Percentiles rank a stretch among this genome's conserved stretches.
phyloP scores from a whole-genome alignment of 352 stramenopile genomes.

The Phytophthora hybrid region DNA sequence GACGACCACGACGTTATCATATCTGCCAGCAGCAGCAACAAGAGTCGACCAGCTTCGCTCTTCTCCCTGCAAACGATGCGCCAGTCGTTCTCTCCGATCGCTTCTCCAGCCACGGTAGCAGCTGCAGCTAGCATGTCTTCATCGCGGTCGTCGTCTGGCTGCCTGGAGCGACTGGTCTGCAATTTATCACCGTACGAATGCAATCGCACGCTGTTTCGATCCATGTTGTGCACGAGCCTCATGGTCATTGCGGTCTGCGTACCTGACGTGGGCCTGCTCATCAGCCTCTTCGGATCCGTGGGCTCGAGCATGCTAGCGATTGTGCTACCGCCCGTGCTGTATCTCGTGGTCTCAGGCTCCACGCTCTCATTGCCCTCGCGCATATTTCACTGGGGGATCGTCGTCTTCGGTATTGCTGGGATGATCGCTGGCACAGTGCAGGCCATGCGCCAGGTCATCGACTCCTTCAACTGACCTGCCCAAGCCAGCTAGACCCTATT shows the following conservation, averaged over 20 bases:
- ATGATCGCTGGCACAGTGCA: slow-evolving; percentile 77
- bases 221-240: slow-evolving; percentile 81
- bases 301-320: slow-evolving; percentile 86
- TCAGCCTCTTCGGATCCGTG: slow-evolving; percentile 83
- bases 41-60: slow-evolving; percentile 22
- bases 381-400: slow-evolving; percentile 57
- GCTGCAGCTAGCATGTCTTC: slow-evolving; percentile 28
- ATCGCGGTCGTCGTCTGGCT: slow-evolving; percentile 28
- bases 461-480: slow-evolving; percentile 42
- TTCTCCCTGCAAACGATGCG: slow-evolving; percentile 40
- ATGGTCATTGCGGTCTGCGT: slow-evolving; percentile 83
- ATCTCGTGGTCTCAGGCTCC: slow-evolving; percentile 51
- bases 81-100: slow-evolving; percentile 36
- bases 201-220: slow-evolving; percentile 82
- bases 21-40: slow-evolving; percentile 23
- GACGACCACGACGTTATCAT: slow-evolving; percentile 29
- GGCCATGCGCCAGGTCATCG: slow-evolving; percentile 57
- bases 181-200: slow-evolving; percentile 77
- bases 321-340: slow-evolving; percentile 76
- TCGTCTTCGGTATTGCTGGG: slow-evolving; percentile 61
- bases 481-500: slow-evolving; percentile 26
- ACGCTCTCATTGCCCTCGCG: slow-evolving; percentile 50
- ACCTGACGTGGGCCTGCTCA: slow-evolving; percentile 74
- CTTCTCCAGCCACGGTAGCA: slow-evolving; percentile 32
- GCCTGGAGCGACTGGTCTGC: slow-evolving; percentile 57